Evolutionary conservation across 257 asterid genomes (phyloP).

Genomic region (Jaltomata sinuosa): DNA sequence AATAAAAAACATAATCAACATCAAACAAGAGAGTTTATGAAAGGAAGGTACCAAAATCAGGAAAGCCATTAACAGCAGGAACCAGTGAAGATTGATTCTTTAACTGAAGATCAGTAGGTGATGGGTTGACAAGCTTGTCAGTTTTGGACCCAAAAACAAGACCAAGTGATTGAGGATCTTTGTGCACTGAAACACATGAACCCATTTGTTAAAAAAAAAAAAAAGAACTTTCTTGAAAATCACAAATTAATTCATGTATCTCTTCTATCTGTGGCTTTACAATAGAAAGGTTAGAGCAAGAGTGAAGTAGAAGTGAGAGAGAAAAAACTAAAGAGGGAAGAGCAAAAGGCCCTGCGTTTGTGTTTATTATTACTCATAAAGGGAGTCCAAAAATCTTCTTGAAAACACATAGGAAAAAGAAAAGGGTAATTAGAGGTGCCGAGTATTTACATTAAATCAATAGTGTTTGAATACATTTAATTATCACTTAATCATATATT

Average conservation of each 20-base stretch:
- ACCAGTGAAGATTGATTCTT: constrained; percentile 13
- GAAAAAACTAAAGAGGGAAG: not conserved
- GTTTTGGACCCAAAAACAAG: constrained; percentile 31
- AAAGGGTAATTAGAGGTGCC: too few relatives aligned
- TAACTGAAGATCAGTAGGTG: constrained; percentile 30
- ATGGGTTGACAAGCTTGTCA: constrained; percentile 38
- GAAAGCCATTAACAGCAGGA: constrained; percentile 1
- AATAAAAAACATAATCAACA: too few relatives aligned
- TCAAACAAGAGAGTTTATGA: not conserved
- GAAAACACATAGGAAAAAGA: too few relatives aligned
- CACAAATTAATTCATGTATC: not conserved
- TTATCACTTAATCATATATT: too few relatives aligned
- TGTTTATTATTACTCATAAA: not conserved
- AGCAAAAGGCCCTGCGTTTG: not conserved
- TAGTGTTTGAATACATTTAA: too few relatives aligned
- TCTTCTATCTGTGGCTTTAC: too few relatives aligned
- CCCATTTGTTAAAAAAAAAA: too few relatives aligned
- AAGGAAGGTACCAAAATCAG: constrained; percentile 15
- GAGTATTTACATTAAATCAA: too few relatives aligned
- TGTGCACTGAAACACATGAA: constrained; percentile 29
- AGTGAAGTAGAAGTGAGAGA: constrained; percentile 7
- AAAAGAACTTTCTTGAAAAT: not conserved
- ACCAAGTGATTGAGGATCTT: constrained; percentile 27
- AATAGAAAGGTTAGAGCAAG: not conserved
- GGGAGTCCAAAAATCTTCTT: too few relatives aligned